These are phyloP conservation scores for Mollisiaceae sp. DNA, from an alignment of 2,329 filamentous ascomycete species.

Conservation along the genomic window DNA sequence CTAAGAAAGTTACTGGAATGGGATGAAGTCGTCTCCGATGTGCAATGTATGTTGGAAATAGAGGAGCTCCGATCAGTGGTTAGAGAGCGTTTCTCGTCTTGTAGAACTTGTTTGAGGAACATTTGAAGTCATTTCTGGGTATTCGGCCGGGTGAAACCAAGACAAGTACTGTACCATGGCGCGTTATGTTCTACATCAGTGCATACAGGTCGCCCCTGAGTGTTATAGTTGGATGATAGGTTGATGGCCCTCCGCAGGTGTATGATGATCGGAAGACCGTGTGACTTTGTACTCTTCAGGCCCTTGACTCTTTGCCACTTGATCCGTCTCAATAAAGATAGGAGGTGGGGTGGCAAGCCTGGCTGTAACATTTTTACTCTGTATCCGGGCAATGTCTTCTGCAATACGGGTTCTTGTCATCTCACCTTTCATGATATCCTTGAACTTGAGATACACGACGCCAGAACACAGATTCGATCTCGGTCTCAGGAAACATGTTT, in stretches of 20 bases:
- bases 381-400: background rate
- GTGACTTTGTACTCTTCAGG: background rate
- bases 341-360: background rate
- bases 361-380: background rate
- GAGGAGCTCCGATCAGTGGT: background rate
- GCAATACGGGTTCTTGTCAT: background rate
- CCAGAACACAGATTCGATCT: background rate
- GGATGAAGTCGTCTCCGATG: background rate
- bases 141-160: background rate
- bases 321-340: background rate
- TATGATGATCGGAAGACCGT: background rate
- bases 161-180: background rate
- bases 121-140: background rate
- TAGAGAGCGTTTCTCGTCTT: background rate
- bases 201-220: background rate
- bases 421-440: background rate
- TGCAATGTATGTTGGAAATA: background rate
- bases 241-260: background rate
- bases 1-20: constrained; percentile 4
- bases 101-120: background rate
- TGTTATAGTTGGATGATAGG: constrained; percentile 1
- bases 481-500: background rate
- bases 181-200: background rate
- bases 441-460: too few species aligned
- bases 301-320: background rate